Conservation (phyloP, 805 yeast genomes). For the Sporopachydermia lactativora region DNA sequence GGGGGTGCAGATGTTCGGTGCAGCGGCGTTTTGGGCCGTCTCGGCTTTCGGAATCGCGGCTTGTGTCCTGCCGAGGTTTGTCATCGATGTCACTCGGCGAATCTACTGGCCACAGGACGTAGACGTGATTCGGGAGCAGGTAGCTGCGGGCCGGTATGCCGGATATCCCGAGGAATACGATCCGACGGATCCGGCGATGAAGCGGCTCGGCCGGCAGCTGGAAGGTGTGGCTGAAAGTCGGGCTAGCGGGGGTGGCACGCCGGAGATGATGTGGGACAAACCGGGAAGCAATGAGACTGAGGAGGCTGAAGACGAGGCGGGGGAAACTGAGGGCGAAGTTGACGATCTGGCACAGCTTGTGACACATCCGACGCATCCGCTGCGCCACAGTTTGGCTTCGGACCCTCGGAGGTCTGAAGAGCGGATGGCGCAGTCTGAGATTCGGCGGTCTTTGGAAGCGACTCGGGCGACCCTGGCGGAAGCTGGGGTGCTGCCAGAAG, state of each 20-base stretch:
- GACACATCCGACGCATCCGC: no score
- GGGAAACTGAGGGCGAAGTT: neutral
- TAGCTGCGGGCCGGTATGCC: constrained; percentile 48
- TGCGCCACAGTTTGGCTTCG: no score
- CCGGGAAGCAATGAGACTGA: neutral
- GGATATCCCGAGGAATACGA: constrained; percentile 57
- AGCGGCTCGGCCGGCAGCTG: neutral
- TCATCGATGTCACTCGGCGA: constrained; percentile 40
- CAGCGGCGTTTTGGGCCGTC: constrained; percentile 54
- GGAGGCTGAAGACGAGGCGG: neutral
- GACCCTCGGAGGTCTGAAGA: neutral
- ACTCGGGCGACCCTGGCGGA: neutral
- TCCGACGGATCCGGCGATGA: constrained; percentile 56
- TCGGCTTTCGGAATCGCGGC: constrained; percentile 45
- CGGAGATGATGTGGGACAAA: neutral
- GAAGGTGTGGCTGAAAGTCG: no score
- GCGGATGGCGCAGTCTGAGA: neutral
- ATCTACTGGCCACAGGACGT: constrained; percentile 48
- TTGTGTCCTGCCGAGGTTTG: constrained; percentile 56
- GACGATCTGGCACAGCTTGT: neutral
- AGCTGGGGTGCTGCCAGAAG: neutral
- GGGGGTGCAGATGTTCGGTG: constrained; percentile 49
- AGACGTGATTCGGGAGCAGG: constrained; percentile 64
- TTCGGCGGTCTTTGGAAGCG: neutral
- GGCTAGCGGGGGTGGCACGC: no score